Conservation (phyloP, 768 basidiomycete genomes). For the Macrolepiota fuliginosa region DNA sequence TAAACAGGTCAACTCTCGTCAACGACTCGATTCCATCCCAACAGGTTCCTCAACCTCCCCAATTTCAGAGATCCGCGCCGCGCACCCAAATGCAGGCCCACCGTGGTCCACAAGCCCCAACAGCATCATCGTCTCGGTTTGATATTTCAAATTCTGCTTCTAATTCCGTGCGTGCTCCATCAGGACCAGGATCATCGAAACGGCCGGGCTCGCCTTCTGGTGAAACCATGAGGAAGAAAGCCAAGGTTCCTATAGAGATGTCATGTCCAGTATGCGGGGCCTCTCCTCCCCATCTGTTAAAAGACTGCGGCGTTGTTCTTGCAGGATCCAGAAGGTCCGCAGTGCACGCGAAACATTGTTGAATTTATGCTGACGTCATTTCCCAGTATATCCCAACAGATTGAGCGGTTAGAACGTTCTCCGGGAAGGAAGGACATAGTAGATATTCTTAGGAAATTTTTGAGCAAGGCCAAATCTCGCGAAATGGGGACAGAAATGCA, state of each 20-base stretch:
- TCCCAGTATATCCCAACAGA: slow-evolving; percentile 22
- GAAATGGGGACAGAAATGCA: slow-evolving; percentile 13
- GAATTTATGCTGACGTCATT: slow-evolving; percentile 18
- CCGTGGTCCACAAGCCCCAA: slow-evolving; percentile 1
- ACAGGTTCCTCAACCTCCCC: not conserved
- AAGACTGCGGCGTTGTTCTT: slow-evolving; percentile 54
- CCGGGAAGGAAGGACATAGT: slow-evolving; percentile 15
- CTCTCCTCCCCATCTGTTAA: slow-evolving; percentile 41
- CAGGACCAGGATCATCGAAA: slow-evolving; percentile 28
- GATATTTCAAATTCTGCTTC: not conserved
- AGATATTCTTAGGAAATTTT: slow-evolving; percentile 21
- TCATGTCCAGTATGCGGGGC: slow-evolving; percentile 49
- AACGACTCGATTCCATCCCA: not conserved
- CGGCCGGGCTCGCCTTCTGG: slow-evolving; percentile 27
- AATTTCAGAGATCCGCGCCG: not conserved
- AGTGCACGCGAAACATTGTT: not conserved
- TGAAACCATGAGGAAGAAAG: slow-evolving; percentile 35
- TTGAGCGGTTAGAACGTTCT: slow-evolving; percentile 22
- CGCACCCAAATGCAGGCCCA: not conserved
- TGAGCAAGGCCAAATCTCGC: slow-evolving; percentile 19
- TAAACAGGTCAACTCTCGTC: slow-evolving; percentile 6
- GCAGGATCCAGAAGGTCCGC: slow-evolving; percentile 54
- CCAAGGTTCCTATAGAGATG: slow-evolving; percentile 22
- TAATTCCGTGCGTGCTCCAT: not conserved
- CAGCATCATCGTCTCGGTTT: not conserved